A percentile compares a stretch with the other conserved stretches of the same genome.
phyloP scores from a whole-genome alignment of 768 basidiomycete species.

The Clavulina sp. region DNA sequence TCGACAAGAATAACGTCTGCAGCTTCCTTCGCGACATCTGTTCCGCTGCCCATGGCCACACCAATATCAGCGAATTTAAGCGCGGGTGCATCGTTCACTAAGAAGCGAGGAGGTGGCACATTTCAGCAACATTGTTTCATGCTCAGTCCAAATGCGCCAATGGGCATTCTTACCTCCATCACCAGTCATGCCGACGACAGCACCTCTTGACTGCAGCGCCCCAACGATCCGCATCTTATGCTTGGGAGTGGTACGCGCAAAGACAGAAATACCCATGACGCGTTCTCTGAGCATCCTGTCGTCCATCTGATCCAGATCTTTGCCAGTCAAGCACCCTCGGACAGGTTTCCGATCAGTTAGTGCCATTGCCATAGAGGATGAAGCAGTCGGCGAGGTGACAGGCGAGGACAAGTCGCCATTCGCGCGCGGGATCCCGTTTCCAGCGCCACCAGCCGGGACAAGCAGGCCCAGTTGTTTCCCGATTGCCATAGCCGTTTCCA shows the following conservation, averaged over 20 bases:
- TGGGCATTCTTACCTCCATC: conserved; percentile 54
- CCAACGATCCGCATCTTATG: conserved; percentile 97
- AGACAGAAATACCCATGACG: conserved; percentile 69
- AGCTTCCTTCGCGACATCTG: conserved; percentile 96
- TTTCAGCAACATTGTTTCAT: neutral
- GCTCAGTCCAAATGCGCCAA: neutral
- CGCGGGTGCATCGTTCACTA: conserved; percentile 91
- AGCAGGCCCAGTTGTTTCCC: conserved; percentile 71
- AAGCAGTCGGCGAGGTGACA: too few relatives aligned
- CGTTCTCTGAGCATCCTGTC: conserved; percentile 66
- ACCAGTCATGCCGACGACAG: conserved; percentile 93
- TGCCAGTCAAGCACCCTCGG: conserved; percentile 54
- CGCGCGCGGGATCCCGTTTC: neutral
- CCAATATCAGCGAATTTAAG: conserved; percentile 97
- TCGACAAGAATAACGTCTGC: conserved; percentile 95
- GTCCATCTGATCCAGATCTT: conserved; percentile 69
- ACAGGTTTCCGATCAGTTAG: too few relatives aligned
- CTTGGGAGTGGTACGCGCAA: conserved; percentile 87
- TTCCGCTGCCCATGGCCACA: conserved; percentile 96
- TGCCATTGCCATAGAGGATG: conserved; percentile 12
- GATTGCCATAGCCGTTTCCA: conserved; percentile 77
- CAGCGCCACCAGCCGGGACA: conserved; percentile 19
- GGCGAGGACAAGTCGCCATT: too few relatives aligned
- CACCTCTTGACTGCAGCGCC: conserved; percentile 78
- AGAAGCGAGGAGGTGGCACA: neutral